Evolutionary conservation across 2,329 filamentous ascomycete species (phyloP).

Genomic region (Arthroderma uncinatum): DNA sequence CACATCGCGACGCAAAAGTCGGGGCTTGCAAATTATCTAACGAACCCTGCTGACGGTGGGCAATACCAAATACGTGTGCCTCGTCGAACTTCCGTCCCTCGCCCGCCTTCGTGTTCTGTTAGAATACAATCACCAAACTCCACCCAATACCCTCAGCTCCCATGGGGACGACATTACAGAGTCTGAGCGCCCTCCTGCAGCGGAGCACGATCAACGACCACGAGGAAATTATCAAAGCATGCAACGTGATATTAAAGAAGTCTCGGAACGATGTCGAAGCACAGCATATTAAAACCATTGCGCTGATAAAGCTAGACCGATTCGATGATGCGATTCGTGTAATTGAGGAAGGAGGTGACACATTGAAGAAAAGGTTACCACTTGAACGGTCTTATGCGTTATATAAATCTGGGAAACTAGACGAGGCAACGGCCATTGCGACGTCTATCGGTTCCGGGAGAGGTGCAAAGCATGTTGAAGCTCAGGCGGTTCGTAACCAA

Average conservation of each 20-base stretch:
- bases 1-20: not conserved
- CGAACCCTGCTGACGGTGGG: not conserved
- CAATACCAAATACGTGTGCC: not conserved
- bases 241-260: constrained; percentile 46
- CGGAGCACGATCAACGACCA: constrained; percentile 51
- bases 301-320: constrained; percentile 52
- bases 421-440: constrained; percentile 44
- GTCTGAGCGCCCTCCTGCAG: constrained; percentile 46
- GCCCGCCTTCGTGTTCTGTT: not conserved
- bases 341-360: constrained; percentile 44
- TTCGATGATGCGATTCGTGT: constrained; percentile 50
- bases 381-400: constrained; percentile 53
- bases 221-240: constrained; percentile 49
- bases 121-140: not conserved
- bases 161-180: constrained; percentile 22
- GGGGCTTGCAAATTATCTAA: not conserved
- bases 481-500: constrained; percentile 44
- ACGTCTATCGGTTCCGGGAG: constrained; percentile 32
- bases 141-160: not conserved
- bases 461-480: constrained; percentile 49
- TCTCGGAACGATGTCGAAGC: constrained; percentile 47
- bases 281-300: constrained; percentile 49
- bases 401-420: constrained; percentile 49
- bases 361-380: constrained; percentile 43
- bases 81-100: not conserved